Evolutionary conservation across 345 rosid genomes (phyloP).

Genomic region (Populus ilicifolia): DNA sequence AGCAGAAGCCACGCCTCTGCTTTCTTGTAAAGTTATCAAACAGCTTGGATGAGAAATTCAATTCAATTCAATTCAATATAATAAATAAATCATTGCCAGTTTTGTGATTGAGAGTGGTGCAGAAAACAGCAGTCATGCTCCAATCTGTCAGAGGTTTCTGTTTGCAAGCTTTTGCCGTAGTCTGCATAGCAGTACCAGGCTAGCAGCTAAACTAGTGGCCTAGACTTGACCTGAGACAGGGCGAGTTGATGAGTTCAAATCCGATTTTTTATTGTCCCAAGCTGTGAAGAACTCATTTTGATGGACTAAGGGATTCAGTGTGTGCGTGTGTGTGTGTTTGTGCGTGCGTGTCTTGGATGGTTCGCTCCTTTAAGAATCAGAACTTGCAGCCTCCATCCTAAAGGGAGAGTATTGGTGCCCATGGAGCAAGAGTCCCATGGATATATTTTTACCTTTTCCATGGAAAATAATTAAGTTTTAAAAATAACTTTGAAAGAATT

Average conservation of each 20-base stretch:
- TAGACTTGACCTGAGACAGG: not conserved
- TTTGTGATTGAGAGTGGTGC: not conserved
- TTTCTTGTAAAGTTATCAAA: conserved; percentile 9
- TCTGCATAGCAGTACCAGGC: not conserved
- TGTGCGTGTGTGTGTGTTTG: rapidly evolving
- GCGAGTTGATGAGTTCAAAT: no score
- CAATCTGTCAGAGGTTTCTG: not conserved
- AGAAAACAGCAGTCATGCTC: not conserved
- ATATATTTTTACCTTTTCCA: no score
- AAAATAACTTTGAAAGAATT: no score
- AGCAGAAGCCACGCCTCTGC: conserved; percentile 1
- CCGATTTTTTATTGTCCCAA: no score
- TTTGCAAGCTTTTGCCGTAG: not conserved
- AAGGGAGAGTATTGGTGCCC: no score
- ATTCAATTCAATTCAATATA: no score
- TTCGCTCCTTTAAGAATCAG: no score
- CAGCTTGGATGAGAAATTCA: not conserved
- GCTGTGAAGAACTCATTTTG: no score
- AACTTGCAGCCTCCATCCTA: no score
- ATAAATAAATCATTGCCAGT: not conserved
- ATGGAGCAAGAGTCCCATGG: no score
- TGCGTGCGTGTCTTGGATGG: rapidly evolving
- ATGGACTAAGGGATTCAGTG: no score
- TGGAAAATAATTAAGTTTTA: no score
- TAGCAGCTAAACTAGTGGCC: not conserved